A percentile compares a stretch with the other conserved stretches of the same genome.
phyloP scores from a whole-genome alignment of 2,329 filamentous ascomycete genomes.

The Diaporthe sp. region DNA sequence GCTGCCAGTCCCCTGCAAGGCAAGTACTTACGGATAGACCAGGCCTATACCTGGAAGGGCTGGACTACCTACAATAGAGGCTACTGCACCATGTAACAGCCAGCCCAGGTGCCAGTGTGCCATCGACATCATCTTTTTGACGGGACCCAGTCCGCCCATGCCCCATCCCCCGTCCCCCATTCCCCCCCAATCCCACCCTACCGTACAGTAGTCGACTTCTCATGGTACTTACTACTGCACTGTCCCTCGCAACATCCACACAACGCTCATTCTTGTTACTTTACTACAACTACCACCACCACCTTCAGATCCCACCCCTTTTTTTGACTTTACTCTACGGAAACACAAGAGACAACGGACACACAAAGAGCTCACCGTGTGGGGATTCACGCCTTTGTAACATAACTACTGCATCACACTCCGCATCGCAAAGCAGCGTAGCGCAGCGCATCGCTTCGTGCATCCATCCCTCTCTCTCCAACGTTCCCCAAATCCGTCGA shows the following conservation, averaged over 20 bases:
- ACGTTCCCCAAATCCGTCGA: conserved; percentile 31
- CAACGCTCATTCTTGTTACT: neutral
- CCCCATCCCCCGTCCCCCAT: conserved; percentile 7
- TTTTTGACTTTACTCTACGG: neutral
- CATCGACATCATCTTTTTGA: conserved; percentile 36
- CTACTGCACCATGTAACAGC: conserved; percentile 19
- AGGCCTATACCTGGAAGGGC: neutral
- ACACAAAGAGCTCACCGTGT: conserved; percentile 9
- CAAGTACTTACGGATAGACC: conserved; percentile 1
- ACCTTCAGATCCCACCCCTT: conserved; percentile 10
- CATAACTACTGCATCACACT: conserved; percentile 12
- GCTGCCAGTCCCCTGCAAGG: conserved; percentile 17
- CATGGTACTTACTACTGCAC: conserved; percentile 19
- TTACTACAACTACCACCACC: conserved; percentile 20
- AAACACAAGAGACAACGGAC: conserved; percentile 19
- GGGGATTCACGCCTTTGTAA: conserved; percentile 2
- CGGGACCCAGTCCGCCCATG: neutral
- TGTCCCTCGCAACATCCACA: conserved; percentile 23
- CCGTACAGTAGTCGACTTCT: conserved; percentile 29
- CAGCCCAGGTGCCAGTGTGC: conserved; percentile 19
- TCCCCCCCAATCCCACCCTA: conserved; percentile 14
- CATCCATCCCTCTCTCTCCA: conserved; percentile 33
- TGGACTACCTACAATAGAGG: neutral
- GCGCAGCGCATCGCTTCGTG: neutral
- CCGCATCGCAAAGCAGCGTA: conserved; percentile 17